phyloP scores from a whole-genome alignment of 495 filamentous ascomycete genomes.

The Hypoxylon intermedium region DNA sequence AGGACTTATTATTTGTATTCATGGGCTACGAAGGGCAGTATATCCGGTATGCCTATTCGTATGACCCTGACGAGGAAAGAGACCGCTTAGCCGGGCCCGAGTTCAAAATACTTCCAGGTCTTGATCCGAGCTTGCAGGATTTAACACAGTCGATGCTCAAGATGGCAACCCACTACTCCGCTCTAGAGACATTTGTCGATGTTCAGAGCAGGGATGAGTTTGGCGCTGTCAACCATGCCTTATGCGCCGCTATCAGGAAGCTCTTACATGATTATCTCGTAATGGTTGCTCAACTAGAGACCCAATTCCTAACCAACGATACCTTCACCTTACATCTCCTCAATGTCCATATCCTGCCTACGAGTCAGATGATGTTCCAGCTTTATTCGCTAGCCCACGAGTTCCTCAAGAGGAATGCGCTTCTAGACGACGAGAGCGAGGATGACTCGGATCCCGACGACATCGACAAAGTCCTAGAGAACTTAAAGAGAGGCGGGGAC shows the following conservation, averaged over 20 bases:
- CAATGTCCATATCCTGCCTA: constrained; percentile 88
- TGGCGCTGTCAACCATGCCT: constrained; percentile 93
- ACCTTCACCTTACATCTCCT: constrained; percentile 90
- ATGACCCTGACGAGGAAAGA: constrained; percentile 83
- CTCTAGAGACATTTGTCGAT: constrained; percentile 91
- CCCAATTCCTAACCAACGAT: constrained; percentile 84
- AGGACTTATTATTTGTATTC: constrained; percentile 91
- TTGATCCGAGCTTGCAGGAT: constrained; percentile 91
- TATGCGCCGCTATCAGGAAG: constrained; percentile 92
- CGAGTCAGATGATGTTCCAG: constrained; percentile 86
- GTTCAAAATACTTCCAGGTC: constrained; percentile 79
- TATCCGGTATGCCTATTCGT: constrained; percentile 81
- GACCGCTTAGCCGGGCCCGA: constrained; percentile 81
- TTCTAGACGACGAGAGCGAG: constrained; percentile 85
- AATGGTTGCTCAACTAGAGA: constrained; percentile 90
- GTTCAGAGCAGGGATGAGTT: constrained; percentile 92
- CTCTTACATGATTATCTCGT: constrained; percentile 91
- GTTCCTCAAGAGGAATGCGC: constrained; percentile 81
- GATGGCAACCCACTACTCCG: constrained; percentile 92
- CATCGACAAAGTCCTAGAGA: constrained; percentile 74
- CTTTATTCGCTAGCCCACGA: constrained; percentile 87
- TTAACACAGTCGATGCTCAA: constrained; percentile 87
- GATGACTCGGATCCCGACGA: constrained; percentile 83
- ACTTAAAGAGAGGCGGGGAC: constrained; percentile 86
- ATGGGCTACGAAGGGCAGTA: constrained; percentile 99